Base-by-base conservation (phyloP, 495 filamentous ascomycete genomes). In the Baudoinia panamericana region DNA sequence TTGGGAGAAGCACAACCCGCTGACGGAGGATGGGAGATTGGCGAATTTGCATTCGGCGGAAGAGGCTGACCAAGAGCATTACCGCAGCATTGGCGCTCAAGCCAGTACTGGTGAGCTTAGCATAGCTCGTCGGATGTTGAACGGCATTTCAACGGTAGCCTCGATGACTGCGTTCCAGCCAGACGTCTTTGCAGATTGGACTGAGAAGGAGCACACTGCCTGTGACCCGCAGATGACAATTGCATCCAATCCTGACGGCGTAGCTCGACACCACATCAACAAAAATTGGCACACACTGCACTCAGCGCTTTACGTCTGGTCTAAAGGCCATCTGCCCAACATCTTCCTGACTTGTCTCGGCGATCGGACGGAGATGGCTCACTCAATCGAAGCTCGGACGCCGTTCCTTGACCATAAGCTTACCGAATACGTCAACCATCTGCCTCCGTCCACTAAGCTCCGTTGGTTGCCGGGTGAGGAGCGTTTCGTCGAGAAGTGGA, bases 381-480 rank as follows among this genome's bases (percentile, higher is more conserved):
- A 72, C 42, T 56, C 52, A 16, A 48, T 71, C 33, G 68, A 73
- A 46, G 58, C 51, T 1, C 55, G 67, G 0, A 56, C 64, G 6
- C 66, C 70, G 0, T 72, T 71, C 44, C 58, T 72, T 5, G 69
- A 74, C 41, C 69, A 72, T 39, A 49, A 62, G 4, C 48, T 72
- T 2, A 63, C 66, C 3, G 64, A 69, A 43, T 71, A 66, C 39
- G 61, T 61, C 15, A 69, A 69, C 41, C 28, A 32, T 1, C 50
- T 71, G 3, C 69, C 68, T 5, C 66, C 66, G 0, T 65, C 59
- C 30, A 32, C 70, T 27, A 72, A 71, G 45, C 46, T 71, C 13
- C 46, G 50, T 5, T 67, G 58, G 42, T 48, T 56, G 33, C 22
- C 39, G 19, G 39, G 21, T 4, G 34, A 47, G 19, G 16, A 34